A percentile compares a stretch with the other conserved stretches of the same genome.
phyloP scores from a whole-genome alignment of 495 filamentous ascomycete species.

The Neurospora cerealis region DNA sequence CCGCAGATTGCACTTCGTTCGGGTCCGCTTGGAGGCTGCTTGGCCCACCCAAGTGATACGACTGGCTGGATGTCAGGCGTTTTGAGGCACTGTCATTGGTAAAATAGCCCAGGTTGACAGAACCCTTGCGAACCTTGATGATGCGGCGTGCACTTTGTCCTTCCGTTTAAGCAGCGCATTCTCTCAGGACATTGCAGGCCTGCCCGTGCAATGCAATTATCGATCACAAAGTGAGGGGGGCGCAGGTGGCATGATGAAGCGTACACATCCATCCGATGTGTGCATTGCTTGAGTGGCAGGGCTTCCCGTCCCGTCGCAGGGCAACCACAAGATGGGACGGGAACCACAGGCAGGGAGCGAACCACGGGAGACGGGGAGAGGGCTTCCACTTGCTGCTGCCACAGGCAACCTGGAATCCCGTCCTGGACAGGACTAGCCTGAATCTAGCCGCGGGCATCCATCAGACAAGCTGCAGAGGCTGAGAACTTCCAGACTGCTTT shows the following conservation, averaged over 20 bases:
- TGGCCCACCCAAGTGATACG: not conserved
- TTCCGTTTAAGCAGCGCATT: not conserved
- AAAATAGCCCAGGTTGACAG: not conserved
- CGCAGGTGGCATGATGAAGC: not conserved
- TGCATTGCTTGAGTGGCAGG: not conserved
- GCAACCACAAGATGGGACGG: not conserved
- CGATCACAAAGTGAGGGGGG: not conserved
- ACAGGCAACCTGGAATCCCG: not conserved
- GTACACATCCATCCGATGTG: not conserved
- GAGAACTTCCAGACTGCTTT: not conserved
- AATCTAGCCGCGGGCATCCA: not conserved
- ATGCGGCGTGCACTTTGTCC: not conserved
- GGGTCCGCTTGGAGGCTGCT: not conserved
- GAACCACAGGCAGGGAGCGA: not conserved
- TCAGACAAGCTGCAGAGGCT: not conserved
- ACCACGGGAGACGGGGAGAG: not conserved
- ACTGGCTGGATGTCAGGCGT: not conserved
- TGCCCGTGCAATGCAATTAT: not conserved
- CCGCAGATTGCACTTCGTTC: not conserved
- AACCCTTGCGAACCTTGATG: not conserved
- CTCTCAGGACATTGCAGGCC: not conserved
- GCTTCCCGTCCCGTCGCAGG: not conserved
- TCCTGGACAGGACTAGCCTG: not conserved
- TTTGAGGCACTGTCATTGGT: not conserved
- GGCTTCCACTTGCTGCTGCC: not conserved